These are phyloP conservation scores for Beauveria pseudobassiana DNA, from an alignment of 2,329 filamentous ascomycete species.

Conservation along the genomic window DNA sequence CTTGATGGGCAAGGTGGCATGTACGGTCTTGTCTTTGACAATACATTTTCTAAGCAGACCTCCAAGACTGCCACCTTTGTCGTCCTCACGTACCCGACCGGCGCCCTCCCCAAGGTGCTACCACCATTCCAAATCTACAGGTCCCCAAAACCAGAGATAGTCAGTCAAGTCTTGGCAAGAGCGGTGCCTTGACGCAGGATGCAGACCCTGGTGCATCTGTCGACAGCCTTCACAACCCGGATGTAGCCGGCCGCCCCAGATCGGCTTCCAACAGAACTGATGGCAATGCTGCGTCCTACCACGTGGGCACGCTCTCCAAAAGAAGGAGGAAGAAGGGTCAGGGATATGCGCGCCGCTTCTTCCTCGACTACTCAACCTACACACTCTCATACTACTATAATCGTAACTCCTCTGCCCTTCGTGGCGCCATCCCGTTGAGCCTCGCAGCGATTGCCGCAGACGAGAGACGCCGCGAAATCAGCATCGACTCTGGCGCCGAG, in stretches of 20 bases:
- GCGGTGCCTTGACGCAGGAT: constrained; percentile 37
- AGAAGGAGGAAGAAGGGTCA: constrained; percentile 88
- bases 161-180: constrained; percentile 45
- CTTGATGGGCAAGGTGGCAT: constrained; percentile 69
- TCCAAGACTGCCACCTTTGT: constrained; percentile 95
- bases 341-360: constrained; percentile 87
- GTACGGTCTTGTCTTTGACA: constrained; percentile 96
- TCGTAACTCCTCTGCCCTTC: constrained; percentile 82
- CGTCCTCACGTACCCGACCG: constrained; percentile 85
- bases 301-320: constrained; percentile 82
- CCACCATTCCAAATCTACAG: constrained; percentile 57
- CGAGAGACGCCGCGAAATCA: constrained; percentile 82
- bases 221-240: constrained; percentile 53
- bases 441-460: constrained; percentile 87
- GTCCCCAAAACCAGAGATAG: constrained; percentile 31
- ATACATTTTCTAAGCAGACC: constrained; percentile 92
- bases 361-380: constrained; percentile 88
- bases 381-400: constrained; percentile 96
- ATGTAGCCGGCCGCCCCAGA: constrained; percentile 32
- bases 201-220: constrained; percentile 45
- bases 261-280: constrained; percentile 49
- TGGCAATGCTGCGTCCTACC: constrained; percentile 36
- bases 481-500: constrained; percentile 92
- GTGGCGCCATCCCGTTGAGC: constrained; percentile 86
- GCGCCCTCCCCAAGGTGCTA: constrained; percentile 65